Base-by-base conservation (phyloP, 2,329 filamentous ascomycete species). In the Cladosporium sp. region DNA sequence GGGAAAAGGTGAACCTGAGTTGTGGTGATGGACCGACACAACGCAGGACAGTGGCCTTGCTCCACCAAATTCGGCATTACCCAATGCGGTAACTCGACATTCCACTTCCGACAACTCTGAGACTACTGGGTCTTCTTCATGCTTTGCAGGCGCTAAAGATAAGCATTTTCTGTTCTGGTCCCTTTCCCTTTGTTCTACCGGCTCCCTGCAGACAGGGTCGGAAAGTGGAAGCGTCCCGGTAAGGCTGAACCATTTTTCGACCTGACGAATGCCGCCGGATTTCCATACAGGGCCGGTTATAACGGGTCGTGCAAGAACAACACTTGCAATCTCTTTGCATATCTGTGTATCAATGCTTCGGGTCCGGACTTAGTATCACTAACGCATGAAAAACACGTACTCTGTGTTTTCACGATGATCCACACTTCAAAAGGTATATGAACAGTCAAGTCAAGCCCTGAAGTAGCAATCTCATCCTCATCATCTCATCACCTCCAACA, bases 171-270 rank as follows among this genome's bases (percentile, higher is more conserved):
- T 22, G 27, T 7, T 22, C 27, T 15, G 20, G 15, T 25, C 7
- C 16, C 13, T 48, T 32, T 25, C 27, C 35, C 16, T 8, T 25
- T n/a, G 27, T 22, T 33, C 27, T 19, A 18, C 36, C 18, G 25
- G 13, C 30, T 33, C 16, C 16, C 18, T 13, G 19, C 16, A 25
- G 15, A 20, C 43, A 32, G 33, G 43, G 15, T 38, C 33, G 43
- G 33, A 29, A 46, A 11, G 43, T 40, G 12, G 8, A 32, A 22
- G 35, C 15, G 27, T 32, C 13, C 11, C 25, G 35, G 36, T 48
- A 39, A 25, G 43, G 42, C 33, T 25, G 42, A 45, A 40, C 36
- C 36, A 20, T 18, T 25, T 8, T 38, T 33, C 36, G 33, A 48
- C 27, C 16, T 25, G 45, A 48, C 25, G 45, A 40, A 15, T 18